Base-by-base conservation (phyloP, 1,139 yeast genomes). In the Diutina sp. region DNA sequence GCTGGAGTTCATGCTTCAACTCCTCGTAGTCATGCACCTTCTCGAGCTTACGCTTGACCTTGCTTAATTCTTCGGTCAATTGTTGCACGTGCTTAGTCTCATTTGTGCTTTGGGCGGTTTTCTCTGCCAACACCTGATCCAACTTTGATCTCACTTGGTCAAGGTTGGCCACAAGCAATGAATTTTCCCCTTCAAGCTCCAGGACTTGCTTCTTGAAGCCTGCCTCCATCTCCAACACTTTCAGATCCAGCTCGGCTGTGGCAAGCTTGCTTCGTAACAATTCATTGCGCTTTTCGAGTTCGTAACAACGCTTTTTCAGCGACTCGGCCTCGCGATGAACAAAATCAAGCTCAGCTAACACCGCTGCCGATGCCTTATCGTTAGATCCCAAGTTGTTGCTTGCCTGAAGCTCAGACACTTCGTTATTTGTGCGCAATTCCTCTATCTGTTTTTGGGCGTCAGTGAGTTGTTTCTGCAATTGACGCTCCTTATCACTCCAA, bases 201-300 rank as follows among this genome's bases (percentile, higher is more conserved):
- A 74, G 69, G 6, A 84, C 67, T 61, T 79, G 78, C 58, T 73
- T 69, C 29, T 70, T 65, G 59, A 68, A 72, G 47, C 72, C 72
- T 57, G 72, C 73, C 56, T 70, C 69, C 29, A 73, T 57, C 14
- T 61, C 62, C 28, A 69, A 67, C 28, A 72, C 64, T 56, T 72
- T 76, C 18, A 70, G 66, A 51, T 78, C 82, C 46, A 78, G 75
- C 51, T 56, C 58, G 57, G 80, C 77, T 4, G 78, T 72, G 46
- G 87, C 80, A 55, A 90, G 67, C 58, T 87, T 86, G 35, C 83
- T 76, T 59, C 90, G 79, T 58, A 90, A 73, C 57, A 83, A 84
- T 64, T 87, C 88, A 65, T 90, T 91, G 60, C 96, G 77, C 61
- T 80, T 80, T 66, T 90, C 96, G 57, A 90, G 77, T 62, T 87